Percentiles rank a stretch among this genome's conserved stretches.
phyloP scores from a whole-genome alignment of 768 basidiomycete genomes.

The Rhodotorula kratochvilovae region DNA sequence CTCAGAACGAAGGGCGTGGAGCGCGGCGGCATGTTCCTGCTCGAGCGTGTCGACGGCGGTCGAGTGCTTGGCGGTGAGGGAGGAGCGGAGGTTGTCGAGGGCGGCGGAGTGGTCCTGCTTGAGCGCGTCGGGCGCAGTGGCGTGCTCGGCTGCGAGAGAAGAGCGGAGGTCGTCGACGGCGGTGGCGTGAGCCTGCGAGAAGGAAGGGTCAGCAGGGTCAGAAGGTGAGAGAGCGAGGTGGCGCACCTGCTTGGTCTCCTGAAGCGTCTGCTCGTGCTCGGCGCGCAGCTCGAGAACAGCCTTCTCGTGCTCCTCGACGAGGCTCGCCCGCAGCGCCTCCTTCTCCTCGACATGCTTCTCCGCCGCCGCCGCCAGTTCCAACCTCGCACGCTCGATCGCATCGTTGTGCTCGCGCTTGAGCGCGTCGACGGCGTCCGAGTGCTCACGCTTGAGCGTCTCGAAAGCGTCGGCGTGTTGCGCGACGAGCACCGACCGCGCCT shows the following conservation, averaged over 20 bases:
- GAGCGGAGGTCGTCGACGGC: not conserved
- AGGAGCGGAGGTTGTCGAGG: constrained; percentile 4
- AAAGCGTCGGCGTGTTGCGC: constrained; percentile 48
- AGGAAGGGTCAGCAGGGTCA: not conserved
- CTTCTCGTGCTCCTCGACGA: constrained; percentile 28
- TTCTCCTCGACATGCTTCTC: constrained; percentile 48
- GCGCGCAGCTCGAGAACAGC: constrained; percentile 62
- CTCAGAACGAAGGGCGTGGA: not conserved
- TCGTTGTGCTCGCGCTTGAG: not conserved
- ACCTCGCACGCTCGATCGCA: constrained; percentile 9
- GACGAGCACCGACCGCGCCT: not conserved
- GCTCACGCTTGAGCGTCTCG: constrained; percentile 47
- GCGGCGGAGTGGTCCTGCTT: not conserved
- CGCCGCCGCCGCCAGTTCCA: not conserved
- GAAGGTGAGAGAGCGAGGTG: not conserved
- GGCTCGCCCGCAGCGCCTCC: not conserved
- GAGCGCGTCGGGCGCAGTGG: too few relatives aligned
- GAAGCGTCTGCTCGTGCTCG: constrained; percentile 48
- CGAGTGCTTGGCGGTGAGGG: constrained; percentile 58
- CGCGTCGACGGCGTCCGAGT: constrained; percentile 38
- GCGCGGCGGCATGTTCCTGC: not conserved
- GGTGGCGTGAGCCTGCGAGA: not conserved
- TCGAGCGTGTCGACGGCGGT: constrained; percentile 52
- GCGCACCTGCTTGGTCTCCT: not conserved
- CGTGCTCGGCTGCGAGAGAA: too few relatives aligned